These are phyloP conservation scores for Lecanosticta acicola DNA, from an alignment of 2,329 filamentous ascomycete genomes.

Conservation along the genomic window DNA sequence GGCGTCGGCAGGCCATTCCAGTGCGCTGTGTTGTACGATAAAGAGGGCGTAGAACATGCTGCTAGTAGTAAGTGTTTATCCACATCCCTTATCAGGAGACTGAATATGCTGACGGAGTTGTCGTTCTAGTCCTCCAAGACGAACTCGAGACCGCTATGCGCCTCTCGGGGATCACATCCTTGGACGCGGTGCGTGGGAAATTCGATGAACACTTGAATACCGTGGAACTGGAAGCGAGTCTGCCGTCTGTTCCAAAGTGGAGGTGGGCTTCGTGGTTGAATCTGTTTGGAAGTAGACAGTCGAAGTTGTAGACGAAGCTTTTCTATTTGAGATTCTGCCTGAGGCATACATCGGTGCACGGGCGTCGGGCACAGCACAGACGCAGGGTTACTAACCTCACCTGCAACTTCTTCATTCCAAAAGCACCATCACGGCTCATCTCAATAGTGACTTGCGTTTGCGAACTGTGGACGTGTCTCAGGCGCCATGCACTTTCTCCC, in stretches of 20 bases:
- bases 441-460: no score
- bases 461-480: background rate
- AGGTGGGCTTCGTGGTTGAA: conserved; percentile 12
- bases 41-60: conserved; percentile 46
- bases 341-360: background rate
- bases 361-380: no score
- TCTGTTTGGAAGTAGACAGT: conserved; percentile 13
- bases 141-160: conserved; percentile 63
- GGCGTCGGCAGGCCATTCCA: conserved; percentile 59
- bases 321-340: background rate
- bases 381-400: background rate
- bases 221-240: conserved; percentile 47
- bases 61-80: conserved; percentile 47
- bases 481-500: background rate
- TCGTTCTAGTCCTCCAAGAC: conserved; percentile 42
- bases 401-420: background rate
- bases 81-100: no score
- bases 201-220: conserved; percentile 47
- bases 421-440: background rate
- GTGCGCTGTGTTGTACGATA: conserved; percentile 56
- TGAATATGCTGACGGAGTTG: conserved; percentile 14
- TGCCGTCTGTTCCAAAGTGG: conserved; percentile 33
- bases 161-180: conserved; percentile 57
- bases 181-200: conserved; percentile 57
- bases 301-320: conserved; percentile 13